Evolutionary conservation across 192 early-diverging fungal genomes (phyloP).

Genomic region (Powellomyces hirtus): DNA sequence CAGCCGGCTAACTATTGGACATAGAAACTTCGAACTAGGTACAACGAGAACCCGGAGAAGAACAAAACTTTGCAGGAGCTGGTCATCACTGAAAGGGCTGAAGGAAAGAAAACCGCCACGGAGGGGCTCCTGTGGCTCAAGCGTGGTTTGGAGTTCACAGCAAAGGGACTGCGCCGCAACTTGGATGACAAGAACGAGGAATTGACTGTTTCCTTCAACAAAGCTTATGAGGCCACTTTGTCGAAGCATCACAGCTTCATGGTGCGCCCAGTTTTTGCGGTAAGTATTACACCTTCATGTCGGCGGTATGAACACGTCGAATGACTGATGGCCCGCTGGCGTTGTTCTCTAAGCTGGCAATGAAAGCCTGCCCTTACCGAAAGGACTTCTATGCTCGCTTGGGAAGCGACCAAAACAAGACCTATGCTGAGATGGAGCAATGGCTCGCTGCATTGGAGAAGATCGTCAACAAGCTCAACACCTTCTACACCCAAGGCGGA

Average conservation of each 20-base stretch:
- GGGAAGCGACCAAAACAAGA: constrained; percentile 56
- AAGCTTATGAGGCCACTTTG: constrained; percentile 45
- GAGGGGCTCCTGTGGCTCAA: constrained; percentile 94
- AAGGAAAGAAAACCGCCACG: constrained; percentile 82
- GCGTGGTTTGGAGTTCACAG: constrained; percentile 54
- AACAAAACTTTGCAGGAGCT: constrained; percentile 83
- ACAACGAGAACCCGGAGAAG: constrained; percentile 58
- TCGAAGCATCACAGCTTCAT: constrained; percentile 48
- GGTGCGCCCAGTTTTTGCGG: constrained; percentile 51
- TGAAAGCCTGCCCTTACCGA: constrained; percentile 91
- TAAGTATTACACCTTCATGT: constrained; percentile 3
- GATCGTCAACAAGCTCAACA: constrained; percentile 58
- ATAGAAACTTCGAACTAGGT: constrained; percentile 82
- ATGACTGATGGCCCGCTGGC: background rate
- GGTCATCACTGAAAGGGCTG: constrained; percentile 66
- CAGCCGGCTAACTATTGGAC: constrained; percentile 77
- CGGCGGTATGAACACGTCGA: background rate
- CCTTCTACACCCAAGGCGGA: constrained; percentile 19
- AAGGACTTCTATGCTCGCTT: constrained; percentile 86
- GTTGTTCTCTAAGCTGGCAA: constrained; percentile 61
- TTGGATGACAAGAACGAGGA: constrained; percentile 45
- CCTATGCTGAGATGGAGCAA: constrained; percentile 54
- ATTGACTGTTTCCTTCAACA: constrained; percentile 40
- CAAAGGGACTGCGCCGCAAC: constrained; percentile 43
- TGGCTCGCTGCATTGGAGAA: constrained; percentile 79